Base-by-base conservation (phyloP, 2,329 filamentous ascomycete genomes). In the Colletotrichum shisoi region DNA sequence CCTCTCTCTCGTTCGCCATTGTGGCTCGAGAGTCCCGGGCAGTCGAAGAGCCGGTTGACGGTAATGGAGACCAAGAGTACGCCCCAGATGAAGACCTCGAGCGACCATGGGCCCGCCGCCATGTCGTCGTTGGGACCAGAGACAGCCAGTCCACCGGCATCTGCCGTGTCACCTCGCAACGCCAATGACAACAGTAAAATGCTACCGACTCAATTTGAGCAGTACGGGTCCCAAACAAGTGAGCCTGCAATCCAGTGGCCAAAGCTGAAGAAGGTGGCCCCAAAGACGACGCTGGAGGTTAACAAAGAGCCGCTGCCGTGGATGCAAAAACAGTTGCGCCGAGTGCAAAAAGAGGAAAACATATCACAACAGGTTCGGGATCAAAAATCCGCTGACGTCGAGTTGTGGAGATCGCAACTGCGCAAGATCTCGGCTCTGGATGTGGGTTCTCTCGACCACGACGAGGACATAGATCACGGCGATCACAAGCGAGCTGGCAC, bases 321-420 rank as follows among this genome's bases (percentile, higher is more conserved):
- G 66, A 57, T 68, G 31, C 45, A 57, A 34, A 45, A 57, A 37
- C 57, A 52, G 8, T 54, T 68, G 24, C 66, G 66, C 13, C 56
- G 66, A 17, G 66, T 68, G 24, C 66, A 52, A 17, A 68, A 67
- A 31, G 66, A 62, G 44, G 57, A 67, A 19, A 53, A 68, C n/a
- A 62, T 62, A 5, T 54, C 54, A 15, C 56, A 44, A 31, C 65
- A 65, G 27, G 56, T 4, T n/a, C 37, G 11, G 27, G 34, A 37
- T 21, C 56, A 54, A 15, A 53, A 64, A 24, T 37, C 54, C 12
- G 31, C 27, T 4, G 51, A 68, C 9, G 54, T 56, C 12, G 62
- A 65, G 17, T 59, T 24, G 8, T 68, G 65, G 61, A 59, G 65
- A 60, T 59, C 53, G 9, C 65, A 68, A 15, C 62, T 64, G 15